Evolutionary conservation across 2,329 filamentous ascomycete species (phyloP), one percentile per base, ranked within the genome.

Genomic region (Clonostachys rosea): DNA sequence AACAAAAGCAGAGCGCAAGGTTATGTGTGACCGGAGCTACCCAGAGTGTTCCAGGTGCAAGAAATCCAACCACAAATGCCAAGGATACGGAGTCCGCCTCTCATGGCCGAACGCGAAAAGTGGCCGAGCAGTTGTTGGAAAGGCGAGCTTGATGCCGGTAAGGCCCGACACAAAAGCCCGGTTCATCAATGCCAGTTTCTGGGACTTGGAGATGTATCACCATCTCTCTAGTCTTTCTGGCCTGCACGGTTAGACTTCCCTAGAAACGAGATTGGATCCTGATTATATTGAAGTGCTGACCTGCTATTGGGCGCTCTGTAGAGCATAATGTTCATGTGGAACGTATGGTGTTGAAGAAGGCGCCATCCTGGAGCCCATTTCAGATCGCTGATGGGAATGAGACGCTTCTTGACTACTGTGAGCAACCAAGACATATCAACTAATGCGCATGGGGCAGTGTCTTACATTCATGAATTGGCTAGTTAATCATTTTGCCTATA

Each of bases 31-130:
- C 34, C 41, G 41, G 18, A 24, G 12, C 18, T 11, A 34, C 10
- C 41, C 42, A n/a, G 33, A 42, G 12, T 48, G 46, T 16, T 34
- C 34, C 20, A 48, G 20, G 16, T 48, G 46, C 36, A 34, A 16
- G 10, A 17, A 18, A 16, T 12, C 17, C 9, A 12, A n/a, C 9
- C 35, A 18, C 6, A 14, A 24, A 5, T 48, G 46, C 36, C 46
- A 41, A 18, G 46, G 41, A 18, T 44, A 40, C 34, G 39, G 24
- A 12, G 12, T 42, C 17, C 8, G n/a, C 24, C 18, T 48, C 10
- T 48, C 46, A 7, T 48, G 46, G 46, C 46, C 46, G 41, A 44
- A 18, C 12, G 7, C 42, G 4, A 48, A 24, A 17, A 40, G 44
- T 30, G 24, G 14, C 24, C 24, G 24, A 30, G 24, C 24, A 30